A percentile compares a stretch with the other conserved stretches of the same genome.
phyloP scores from a whole-genome alignment of 2,329 filamentous ascomycete species.

The Gnomoniopsis smithogilvyi region DNA sequence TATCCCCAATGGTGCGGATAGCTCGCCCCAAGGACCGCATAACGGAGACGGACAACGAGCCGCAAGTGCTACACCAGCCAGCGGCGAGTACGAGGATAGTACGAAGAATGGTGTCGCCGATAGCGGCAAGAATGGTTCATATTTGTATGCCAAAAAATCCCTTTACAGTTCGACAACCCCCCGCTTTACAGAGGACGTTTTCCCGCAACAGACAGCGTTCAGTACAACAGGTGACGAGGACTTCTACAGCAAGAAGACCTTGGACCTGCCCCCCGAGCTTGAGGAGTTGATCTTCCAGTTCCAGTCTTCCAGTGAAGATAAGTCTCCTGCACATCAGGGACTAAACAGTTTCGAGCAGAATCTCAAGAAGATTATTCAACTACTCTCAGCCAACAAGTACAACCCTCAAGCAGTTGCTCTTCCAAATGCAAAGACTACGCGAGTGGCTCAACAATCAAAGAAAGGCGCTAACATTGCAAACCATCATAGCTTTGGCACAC shows the following conservation, averaged over 20 bases:
- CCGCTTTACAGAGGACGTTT: background rate
- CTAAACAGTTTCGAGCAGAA: slow-evolving; percentile 22
- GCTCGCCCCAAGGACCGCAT: slow-evolving; percentile 17
- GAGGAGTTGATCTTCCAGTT: background rate
- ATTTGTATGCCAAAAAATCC: slow-evolving; percentile 16
- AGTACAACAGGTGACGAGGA: slow-evolving; percentile 9
- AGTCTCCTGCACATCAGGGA: slow-evolving; percentile 8
- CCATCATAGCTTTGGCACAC: slow-evolving; percentile 48
- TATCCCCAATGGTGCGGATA: slow-evolving; percentile 27
- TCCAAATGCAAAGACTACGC: slow-evolving; percentile 10
- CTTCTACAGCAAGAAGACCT: slow-evolving; percentile 1
- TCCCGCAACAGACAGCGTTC: slow-evolving; percentile 9
- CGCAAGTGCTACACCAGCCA: slow-evolving; percentile 2
- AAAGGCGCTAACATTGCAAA: slow-evolving; percentile 21
- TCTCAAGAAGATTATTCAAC: slow-evolving; percentile 20
- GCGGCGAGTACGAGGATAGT: slow-evolving; percentile 3
- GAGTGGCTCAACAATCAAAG: slow-evolving; percentile 27
- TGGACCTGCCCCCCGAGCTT: slow-evolving; percentile 2
- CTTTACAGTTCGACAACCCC: slow-evolving; percentile 2
- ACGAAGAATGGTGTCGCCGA: background rate
- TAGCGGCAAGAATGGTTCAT: slow-evolving; percentile 9
- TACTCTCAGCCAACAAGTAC: slow-evolving; percentile 11
- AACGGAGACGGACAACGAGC: background rate
- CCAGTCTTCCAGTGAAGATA: slow-evolving; percentile 27
- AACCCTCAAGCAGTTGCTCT: slow-evolving; percentile 3